Evolutionary conservation across 75 land plant genomes (phyloP).

Genomic region (Adiantum capillusveneris): DNA sequence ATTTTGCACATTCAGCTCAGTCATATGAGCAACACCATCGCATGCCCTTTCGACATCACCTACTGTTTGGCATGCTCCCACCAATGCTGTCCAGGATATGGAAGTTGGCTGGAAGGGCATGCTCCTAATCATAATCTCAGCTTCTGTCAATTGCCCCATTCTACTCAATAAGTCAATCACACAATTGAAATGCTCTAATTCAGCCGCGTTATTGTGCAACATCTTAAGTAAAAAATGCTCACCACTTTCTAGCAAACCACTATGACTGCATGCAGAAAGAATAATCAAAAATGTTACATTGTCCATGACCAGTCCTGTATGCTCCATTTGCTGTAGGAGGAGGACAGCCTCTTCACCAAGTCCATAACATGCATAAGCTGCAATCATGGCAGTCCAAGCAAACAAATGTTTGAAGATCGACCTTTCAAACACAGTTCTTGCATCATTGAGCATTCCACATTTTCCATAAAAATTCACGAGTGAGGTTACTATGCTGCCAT

Average conservation of each 20-base stretch:
- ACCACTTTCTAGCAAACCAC: constrained; percentile 2
- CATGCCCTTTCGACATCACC: constrained; percentile 19
- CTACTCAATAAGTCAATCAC: constrained; percentile 47
- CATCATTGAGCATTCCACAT: constrained; percentile 17
- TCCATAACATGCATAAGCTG: constrained; percentile 41
- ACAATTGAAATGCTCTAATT: constrained; percentile 37
- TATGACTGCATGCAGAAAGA: constrained; percentile 12
- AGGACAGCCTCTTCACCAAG: constrained; percentile 21
- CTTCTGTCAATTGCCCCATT: constrained; percentile 27
- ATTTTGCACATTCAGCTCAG: no score
- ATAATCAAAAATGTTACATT: constrained; percentile 9
- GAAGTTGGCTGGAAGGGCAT: constrained; percentile 35
- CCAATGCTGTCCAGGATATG: constrained; percentile 33
- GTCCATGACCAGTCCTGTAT: constrained; percentile 1
- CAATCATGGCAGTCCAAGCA: constrained; percentile 45
- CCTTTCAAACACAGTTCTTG: constrained; percentile 32
- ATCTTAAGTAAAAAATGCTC: constrained; percentile 13
- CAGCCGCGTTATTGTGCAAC: constrained; percentile 20
- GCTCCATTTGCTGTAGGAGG: constrained; percentile 30
- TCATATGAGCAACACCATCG: no score
- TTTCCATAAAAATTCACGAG: constrained; percentile 36
- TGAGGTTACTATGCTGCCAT: constrained; percentile 32
- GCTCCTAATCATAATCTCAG: constrained; percentile 21
- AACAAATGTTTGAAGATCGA: constrained; percentile 33
- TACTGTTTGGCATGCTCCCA: constrained; percentile 31